Evolutionary conservation across 805 yeast species (phyloP).

Genomic region (Candida michaelii): DNA sequence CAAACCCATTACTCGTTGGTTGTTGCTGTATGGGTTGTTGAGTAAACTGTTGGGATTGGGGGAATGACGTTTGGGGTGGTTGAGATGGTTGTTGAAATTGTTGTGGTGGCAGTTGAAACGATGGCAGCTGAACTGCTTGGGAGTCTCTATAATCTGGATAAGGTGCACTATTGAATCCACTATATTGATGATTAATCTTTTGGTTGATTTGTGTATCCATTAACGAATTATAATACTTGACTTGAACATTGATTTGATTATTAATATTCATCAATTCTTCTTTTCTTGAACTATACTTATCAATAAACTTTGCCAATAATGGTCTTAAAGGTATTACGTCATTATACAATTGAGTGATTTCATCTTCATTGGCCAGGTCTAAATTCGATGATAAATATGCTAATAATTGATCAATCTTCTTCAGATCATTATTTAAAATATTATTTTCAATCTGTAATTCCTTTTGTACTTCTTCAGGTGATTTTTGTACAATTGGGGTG

Average conservation of each 20-base stretch:
- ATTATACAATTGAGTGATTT: slow-evolving; percentile 70
- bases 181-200: slow-evolving; percentile 17
- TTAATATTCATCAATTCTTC: slow-evolving; percentile 76
- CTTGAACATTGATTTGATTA: slow-evolving; percentile 67
- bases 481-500: slow-evolving; percentile 66
- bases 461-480: slow-evolving; percentile 55
- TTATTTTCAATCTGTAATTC: slow-evolving; percentile 52
- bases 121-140: not conserved
- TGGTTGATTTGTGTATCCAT: slow-evolving; percentile 48
- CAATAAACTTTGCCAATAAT: slow-evolving; percentile 70
- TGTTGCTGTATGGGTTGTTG: slow-evolving; percentile 1
- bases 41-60: slow-evolving; percentile 2
- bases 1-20: slow-evolving; percentile 43
- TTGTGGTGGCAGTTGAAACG: not conserved
- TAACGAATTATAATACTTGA: slow-evolving; percentile 65
- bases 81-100: slow-evolving; percentile 6
- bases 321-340: slow-evolving; percentile 72
- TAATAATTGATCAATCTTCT: slow-evolving; percentile 69
- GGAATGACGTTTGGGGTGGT: not conserved
- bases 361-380: slow-evolving; percentile 51
- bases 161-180: slow-evolving; percentile 8
- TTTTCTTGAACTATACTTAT: slow-evolving; percentile 71
- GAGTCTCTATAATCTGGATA: slow-evolving; percentile 14
- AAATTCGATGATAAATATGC: slow-evolving; percentile 45
- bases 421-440: slow-evolving; percentile 49